Evolutionary conservation across 495 filamentous ascomycete species (phyloP).

Genomic region (Penicillium bovifimosum): DNA sequence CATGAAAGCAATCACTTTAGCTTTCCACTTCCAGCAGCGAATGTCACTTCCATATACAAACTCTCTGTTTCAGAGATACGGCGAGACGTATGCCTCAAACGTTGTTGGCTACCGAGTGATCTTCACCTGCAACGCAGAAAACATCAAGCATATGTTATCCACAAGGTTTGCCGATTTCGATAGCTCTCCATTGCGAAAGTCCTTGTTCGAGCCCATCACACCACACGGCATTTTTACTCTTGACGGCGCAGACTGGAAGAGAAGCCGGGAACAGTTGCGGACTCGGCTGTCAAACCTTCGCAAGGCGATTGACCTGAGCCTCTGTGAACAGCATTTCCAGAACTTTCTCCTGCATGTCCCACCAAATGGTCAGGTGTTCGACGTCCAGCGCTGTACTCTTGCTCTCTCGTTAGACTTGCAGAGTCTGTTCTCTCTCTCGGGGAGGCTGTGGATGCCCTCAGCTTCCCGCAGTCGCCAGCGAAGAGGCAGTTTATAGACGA

Average conservation of each 20-base stretch:
- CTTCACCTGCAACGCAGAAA: slow-evolving; percentile 14
- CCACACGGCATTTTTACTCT: slow-evolving; percentile 20
- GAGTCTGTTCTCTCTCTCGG: slow-evolving; percentile 9
- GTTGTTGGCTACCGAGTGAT: slow-evolving; percentile 8
- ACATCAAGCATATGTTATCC: slow-evolving; percentile 15
- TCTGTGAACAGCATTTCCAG: slow-evolving; percentile 8
- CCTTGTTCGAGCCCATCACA: slow-evolving; percentile 14
- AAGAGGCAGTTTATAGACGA: slow-evolving; percentile 14
- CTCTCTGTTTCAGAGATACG: slow-evolving; percentile 9
- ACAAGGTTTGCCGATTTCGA: slow-evolving; percentile 14
- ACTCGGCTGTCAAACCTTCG: slow-evolving; percentile 11
- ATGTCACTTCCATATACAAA: slow-evolving; percentile 9
- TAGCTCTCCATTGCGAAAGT: slow-evolving; percentile 11
- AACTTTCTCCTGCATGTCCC: background rate
- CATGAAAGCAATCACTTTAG: background rate
- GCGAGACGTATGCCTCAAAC: slow-evolving; percentile 14
- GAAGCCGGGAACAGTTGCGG: slow-evolving; percentile 7
- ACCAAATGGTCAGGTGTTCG: slow-evolving; percentile 6
- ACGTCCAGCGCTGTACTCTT: slow-evolving; percentile 7
- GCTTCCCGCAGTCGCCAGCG: slow-evolving; percentile 2
- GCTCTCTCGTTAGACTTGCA: slow-evolving; percentile 13
- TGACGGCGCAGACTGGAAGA: slow-evolving; percentile 15
- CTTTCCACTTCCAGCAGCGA: background rate
- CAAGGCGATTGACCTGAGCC: slow-evolving; percentile 5
- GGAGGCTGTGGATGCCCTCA: slow-evolving; percentile 12